These are phyloP conservation scores for Marsdenia floribunda DNA, from an alignment of 257 asterid species.

Conservation along the genomic window DNA sequence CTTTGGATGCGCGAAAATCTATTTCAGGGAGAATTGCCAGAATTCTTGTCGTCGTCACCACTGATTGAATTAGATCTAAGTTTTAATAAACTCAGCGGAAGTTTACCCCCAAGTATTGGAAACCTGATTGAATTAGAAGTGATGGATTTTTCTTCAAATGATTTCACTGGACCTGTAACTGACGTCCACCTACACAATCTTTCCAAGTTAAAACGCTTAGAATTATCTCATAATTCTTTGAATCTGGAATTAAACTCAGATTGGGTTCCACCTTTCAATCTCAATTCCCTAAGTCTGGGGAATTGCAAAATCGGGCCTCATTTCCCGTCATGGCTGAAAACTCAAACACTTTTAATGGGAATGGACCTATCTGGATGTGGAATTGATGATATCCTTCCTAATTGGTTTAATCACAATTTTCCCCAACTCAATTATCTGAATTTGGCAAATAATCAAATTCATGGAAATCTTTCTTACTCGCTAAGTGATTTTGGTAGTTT, in stretches of 20 bases:
- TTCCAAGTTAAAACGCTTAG: background rate
- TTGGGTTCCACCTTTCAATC: conserved; percentile 33
- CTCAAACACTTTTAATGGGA: background rate
- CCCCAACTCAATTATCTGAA: conserved; percentile 12
- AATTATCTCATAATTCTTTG: conserved; percentile 19
- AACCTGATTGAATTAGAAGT: conserved; percentile 12
- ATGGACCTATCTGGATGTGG: conserved; percentile 26
- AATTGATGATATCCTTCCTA: conserved; percentile 26
- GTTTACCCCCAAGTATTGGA: conserved; percentile 14
- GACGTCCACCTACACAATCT: conserved; percentile 19
- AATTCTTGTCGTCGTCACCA: background rate
- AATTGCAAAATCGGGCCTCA: conserved; percentile 24
- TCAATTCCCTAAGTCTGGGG: background rate
- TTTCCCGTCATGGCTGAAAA: conserved; percentile 33
- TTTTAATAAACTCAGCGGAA: background rate
- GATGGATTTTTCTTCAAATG: conserved; percentile 15
- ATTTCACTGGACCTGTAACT: conserved; percentile 21
- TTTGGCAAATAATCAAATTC: conserved; percentile 28
- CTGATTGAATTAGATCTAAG: conserved; percentile 9
- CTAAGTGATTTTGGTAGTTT: background rate
- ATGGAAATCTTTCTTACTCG: conserved; percentile 22
- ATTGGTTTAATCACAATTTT: conserved; percentile 18
- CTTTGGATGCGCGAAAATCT: conserved; percentile 9
- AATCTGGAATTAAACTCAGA: conserved; percentile 1
- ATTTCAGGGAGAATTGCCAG: conserved; percentile 10